Evolutionary conservation across 371 early-diverging fungal genomes (phyloP).

Genomic region (Lichtheimia ramosa): DNA sequence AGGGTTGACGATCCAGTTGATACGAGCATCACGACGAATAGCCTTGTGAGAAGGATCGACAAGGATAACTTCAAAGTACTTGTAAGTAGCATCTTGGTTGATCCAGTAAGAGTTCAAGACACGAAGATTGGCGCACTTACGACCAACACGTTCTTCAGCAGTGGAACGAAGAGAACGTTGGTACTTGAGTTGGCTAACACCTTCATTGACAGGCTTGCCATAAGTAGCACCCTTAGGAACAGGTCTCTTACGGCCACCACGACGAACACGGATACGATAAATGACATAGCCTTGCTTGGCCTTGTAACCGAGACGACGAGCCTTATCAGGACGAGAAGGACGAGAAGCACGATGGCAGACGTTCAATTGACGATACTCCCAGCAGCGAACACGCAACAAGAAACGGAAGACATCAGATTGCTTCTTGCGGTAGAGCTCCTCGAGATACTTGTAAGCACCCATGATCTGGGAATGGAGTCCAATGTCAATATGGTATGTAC

Average conservation of each 20-base stretch:
- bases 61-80: conserved; percentile 98
- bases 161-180: conserved; percentile 90
- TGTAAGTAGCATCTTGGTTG: conserved; percentile 98
- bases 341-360: conserved; percentile 97
- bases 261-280: conserved; percentile 98
- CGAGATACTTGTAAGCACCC: conserved; percentile 91
- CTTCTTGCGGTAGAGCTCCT: conserved; percentile 98
- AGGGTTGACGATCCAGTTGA: conserved; percentile 98
- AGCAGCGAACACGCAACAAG: conserved; percentile 96
- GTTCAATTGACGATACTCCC: conserved; percentile 98
- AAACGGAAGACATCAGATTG: conserved; percentile 99
- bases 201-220: conserved; percentile 98
- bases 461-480: background rate
- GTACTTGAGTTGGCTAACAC: conserved; percentile 98
- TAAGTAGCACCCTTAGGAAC: conserved; percentile 97
- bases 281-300: conserved; percentile 98
- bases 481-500: background rate
- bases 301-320: conserved; percentile 98
- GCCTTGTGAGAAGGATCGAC: conserved; percentile 97
- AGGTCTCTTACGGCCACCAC: conserved; percentile 97
- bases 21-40: conserved; percentile 97
- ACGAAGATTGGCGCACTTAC: conserved; percentile 92
- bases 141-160: conserved; percentile 98
- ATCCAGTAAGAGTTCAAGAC: conserved; percentile 99
- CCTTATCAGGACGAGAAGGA: conserved; percentile 99